These are phyloP conservation scores for Podospora didyma DNA, from an alignment of 495 filamentous ascomycete genomes.

Conservation along the genomic window DNA sequence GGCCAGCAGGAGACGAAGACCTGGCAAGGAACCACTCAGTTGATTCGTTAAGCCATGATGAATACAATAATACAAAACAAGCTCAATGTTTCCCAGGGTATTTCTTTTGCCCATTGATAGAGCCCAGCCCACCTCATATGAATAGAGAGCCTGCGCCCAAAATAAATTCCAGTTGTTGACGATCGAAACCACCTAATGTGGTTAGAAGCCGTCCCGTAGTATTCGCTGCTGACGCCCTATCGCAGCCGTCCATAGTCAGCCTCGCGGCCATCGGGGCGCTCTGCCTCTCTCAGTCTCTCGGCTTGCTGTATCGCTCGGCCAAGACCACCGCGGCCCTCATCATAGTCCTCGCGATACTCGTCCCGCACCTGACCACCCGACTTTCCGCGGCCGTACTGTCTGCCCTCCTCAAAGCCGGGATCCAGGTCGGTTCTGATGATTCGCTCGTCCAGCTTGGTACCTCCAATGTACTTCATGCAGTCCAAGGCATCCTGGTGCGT, in stretches of 20 bases:
- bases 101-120: too few relatives aligned
- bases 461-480: conserved; percentile 97
- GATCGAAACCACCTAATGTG: too few relatives aligned
- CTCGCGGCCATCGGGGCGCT: conserved; percentile 45
- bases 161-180: too few relatives aligned
- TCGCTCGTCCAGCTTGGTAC: conserved; percentile 97
- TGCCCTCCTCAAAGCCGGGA: conserved; percentile 90
- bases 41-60: too few relatives aligned
- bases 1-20: too few relatives aligned
- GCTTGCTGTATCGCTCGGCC: conserved; percentile 57
- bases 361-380: conserved; percentile 96
- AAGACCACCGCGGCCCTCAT: conserved; percentile 83
- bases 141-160: too few relatives aligned
- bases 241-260: conserved; percentile 43
- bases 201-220: neutral
- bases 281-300: conserved; percentile 57
- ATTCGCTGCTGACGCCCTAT: conserved; percentile 18
- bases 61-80: too few relatives aligned
- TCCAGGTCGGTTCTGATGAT: conserved; percentile 96
- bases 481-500: conserved; percentile 93
- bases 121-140: too few relatives aligned
- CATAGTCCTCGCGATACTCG: conserved; percentile 94
- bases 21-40: too few relatives aligned
- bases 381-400: conserved; percentile 87
- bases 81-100: too few relatives aligned